These are phyloP conservation scores for Acacia confusa DNA, from an alignment of 306 rosid genomes.

Conservation along the genomic window DNA sequence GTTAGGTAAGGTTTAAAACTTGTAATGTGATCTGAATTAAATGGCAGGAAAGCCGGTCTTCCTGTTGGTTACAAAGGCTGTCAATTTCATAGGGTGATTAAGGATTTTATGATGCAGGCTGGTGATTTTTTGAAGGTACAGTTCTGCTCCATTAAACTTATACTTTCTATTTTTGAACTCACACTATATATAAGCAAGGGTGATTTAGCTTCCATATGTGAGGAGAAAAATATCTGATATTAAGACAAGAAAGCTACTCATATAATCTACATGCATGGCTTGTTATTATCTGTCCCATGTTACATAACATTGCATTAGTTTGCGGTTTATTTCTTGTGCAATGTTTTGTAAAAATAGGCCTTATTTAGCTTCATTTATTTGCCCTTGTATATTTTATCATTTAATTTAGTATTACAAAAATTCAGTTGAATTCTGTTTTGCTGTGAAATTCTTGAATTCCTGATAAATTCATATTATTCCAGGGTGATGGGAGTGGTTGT, in stretches of 20 bases:
- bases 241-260: neutral
- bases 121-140: conserved; percentile 89
- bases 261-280: conserved; percentile 1
- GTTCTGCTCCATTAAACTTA: neutral
- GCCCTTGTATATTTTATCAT: neutral
- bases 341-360: neutral
- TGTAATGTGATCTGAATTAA: conserved; percentile 6
- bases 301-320: neutral
- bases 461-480: conserved; percentile 27
- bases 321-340: neutral
- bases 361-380: neutral
- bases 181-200: neutral
- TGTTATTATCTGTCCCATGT: neutral
- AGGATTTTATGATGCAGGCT: conserved; percentile 98
- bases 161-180: conserved; percentile 4
- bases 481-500: conserved; percentile 99
- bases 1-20: neutral
- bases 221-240: neutral
- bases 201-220: conserved; percentile 5
- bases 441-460: conserved; percentile 13
- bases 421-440: conserved; percentile 6
- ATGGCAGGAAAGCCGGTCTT: conserved; percentile 83
- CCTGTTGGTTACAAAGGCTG: conserved; percentile 94
- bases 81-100: conserved; percentile 95
- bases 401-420: neutral